Conservation (phyloP, 129 eudicot species). For the Deinandra increscens region DNA sequence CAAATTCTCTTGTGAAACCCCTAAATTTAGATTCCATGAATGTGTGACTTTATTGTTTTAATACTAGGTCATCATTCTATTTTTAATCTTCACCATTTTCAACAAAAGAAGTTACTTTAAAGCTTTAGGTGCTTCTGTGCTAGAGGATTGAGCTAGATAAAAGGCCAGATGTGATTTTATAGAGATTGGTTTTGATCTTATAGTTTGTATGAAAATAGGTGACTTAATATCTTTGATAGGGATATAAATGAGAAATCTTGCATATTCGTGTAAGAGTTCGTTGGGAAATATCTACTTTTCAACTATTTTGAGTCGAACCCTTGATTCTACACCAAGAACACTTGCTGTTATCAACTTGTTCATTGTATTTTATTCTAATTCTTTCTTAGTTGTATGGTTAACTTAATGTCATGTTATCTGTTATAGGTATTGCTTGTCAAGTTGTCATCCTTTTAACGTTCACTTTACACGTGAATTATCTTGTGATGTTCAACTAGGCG, state of each 20-base stretch:
- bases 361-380: neutral
- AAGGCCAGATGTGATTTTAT: neutral
- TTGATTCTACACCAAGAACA: neutral
- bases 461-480: slow-evolving; percentile 5
- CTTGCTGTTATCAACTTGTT: neutral
- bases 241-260: neutral
- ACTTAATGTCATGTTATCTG: neutral
- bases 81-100: neutral
- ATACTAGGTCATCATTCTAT: neutral
- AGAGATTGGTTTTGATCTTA: slow-evolving; percentile 2
- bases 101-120: neutral
- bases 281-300: neutral
- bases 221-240: neutral
- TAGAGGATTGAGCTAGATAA: slow-evolving; percentile 9
- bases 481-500: slow-evolving; percentile 4
- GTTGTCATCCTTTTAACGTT: neutral
- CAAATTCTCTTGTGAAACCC: neutral
- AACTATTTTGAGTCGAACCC: neutral
- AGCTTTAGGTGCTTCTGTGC: slow-evolving; percentile 10
- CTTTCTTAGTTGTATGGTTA: neutral
- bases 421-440: neutral
- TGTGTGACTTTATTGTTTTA: slow-evolving; percentile 4
- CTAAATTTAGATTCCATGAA: slow-evolving; percentile 19
- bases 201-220: neutral
- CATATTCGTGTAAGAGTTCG: neutral